A percentile compares a stretch with the other conserved stretches of the same genome.
phyloP scores from a whole-genome alignment of 2,329 filamentous ascomycete species.

The Fusarium mangiferae region DNA sequence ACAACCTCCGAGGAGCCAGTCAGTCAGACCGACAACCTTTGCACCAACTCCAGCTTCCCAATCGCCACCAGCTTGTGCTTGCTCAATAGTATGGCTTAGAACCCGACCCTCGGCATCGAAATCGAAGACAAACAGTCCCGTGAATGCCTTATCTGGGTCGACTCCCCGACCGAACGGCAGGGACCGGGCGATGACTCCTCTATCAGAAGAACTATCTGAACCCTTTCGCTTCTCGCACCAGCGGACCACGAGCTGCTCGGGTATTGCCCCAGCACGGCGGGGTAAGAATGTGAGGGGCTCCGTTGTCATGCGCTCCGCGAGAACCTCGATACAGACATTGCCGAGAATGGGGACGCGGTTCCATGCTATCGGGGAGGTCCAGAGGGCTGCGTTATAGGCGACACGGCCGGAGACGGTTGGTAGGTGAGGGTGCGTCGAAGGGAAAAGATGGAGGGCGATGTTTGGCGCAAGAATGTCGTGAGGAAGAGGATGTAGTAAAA shows the following conservation, averaged over 20 bases:
- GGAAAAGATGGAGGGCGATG: conserved; percentile 77
- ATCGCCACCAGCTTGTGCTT: conserved; percentile 83
- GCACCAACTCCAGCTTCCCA: conserved; percentile 85
- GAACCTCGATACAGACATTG: conserved; percentile 86
- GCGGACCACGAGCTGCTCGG: conserved; percentile 57
- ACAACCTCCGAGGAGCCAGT: conserved; percentile 90
- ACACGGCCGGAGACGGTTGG: conserved; percentile 92
- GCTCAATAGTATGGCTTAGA: conserved; percentile 90
- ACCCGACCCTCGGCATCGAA: conserved; percentile 90
- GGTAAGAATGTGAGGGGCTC: conserved; percentile 61
- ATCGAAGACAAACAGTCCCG: conserved; percentile 92
- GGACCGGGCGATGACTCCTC: conserved; percentile 58
- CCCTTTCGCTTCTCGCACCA: conserved; percentile 89
- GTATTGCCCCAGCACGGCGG: conserved; percentile 62
- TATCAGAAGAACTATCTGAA: conserved; percentile 23
- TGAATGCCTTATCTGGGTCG: conserved; percentile 80
- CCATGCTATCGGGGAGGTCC: conserved; percentile 97
- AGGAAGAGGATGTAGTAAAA: conserved; percentile 74
- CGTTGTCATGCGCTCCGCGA: conserved; percentile 87
- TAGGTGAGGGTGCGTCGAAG: conserved; percentile 84
- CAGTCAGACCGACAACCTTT: conserved; percentile 89
- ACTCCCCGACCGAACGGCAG: conserved; percentile 48
- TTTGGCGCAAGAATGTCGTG: conserved; percentile 81
- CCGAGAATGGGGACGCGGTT: conserved; percentile 90
- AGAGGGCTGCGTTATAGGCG: conserved; percentile 90